These are phyloP conservation scores for Sugiyamaella castrensis DNA, from an alignment of 1,139 yeast species.

Conservation along the genomic window DNA sequence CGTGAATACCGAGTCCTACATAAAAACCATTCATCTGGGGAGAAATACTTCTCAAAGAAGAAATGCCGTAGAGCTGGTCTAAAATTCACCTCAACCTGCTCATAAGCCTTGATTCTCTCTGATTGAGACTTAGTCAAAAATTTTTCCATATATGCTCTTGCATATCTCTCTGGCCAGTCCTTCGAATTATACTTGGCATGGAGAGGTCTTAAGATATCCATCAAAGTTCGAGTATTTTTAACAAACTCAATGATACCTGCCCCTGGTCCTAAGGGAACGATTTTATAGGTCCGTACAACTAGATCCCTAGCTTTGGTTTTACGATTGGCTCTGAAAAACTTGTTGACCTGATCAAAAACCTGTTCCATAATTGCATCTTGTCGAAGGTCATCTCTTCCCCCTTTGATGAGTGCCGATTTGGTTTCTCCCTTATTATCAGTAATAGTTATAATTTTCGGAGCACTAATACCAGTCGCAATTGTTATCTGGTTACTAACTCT, in stretches of 20 bases:
- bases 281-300: conserved; percentile 78
- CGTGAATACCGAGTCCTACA: conserved; percentile 65
- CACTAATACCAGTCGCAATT: conserved; percentile 78
- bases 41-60: conserved; percentile 63
- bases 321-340: conserved; percentile 56
- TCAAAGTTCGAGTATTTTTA: conserved; percentile 65
- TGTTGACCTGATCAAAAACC: conserved; percentile 83
- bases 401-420: conserved; percentile 66
- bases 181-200: conserved; percentile 49
- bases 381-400: conserved; percentile 79
- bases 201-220: conserved; percentile 61
- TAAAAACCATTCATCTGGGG: conserved; percentile 61
- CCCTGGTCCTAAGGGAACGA: conserved; percentile 82
- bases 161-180: conserved; percentile 50
- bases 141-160: conserved; percentile 62
- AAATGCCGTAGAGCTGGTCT: conserved; percentile 68
- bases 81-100: conserved; percentile 49
- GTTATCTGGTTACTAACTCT: conserved; percentile 46
- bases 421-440: conserved; percentile 53
- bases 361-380: conserved; percentile 99
- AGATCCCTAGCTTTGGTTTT: conserved; percentile 57
- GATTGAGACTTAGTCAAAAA: conserved; percentile 48
- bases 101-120: conserved; percentile 52
- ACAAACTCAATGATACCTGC: conserved; percentile 93
- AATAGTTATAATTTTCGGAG: conserved; percentile 73